Percentiles rank a stretch among this genome's conserved stretches.
These are phyloP conservation scores for Austroboletus festivus DNA, from an alignment of 768 basidiomycete genomes.

Conservation along the genomic window DNA sequence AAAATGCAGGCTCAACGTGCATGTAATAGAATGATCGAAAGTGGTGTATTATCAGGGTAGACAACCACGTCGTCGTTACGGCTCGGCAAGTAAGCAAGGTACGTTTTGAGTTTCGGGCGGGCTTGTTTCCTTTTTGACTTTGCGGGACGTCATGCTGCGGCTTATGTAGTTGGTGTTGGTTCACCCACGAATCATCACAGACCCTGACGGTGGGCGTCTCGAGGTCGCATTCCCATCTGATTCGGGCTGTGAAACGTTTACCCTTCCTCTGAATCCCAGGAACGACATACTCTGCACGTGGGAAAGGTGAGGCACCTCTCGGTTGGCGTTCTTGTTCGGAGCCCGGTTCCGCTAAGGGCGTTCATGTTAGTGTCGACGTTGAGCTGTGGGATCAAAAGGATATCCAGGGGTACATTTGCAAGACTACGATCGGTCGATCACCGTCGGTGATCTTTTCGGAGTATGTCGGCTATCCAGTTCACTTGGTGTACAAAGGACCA, in stretches of 20 bases:
- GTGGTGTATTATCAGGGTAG: conserved; percentile 66
- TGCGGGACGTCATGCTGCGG: conserved; percentile 1
- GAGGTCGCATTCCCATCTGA: conserved; percentile 58
- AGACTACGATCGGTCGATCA: conserved; percentile 39
- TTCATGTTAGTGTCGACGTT: conserved; percentile 46
- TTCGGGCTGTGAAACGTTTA: conserved; percentile 55
- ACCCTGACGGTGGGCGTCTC: conserved; percentile 48
- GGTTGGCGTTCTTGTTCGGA: background rate
- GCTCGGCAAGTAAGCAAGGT: conserved; percentile 66
- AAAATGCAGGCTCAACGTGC: background rate
- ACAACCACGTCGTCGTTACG: conserved; percentile 54
- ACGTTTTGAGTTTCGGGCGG: conserved; percentile 4
- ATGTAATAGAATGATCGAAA: conserved; percentile 69
- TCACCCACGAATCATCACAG: conserved; percentile 48
- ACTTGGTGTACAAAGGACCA: conserved; percentile 67
- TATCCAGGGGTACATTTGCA: conserved; percentile 69
- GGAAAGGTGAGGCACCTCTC: conserved; percentile 48
- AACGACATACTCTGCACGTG: conserved; percentile 48
- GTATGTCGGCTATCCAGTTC: conserved; percentile 59
- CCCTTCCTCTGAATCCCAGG: conserved; percentile 55
- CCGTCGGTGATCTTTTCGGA: conserved; percentile 56
- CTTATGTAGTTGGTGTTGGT: conserved; percentile 61
- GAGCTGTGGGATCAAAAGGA: conserved; percentile 43
- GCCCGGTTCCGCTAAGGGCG: conserved; percentile 1
- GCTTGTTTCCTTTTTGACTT: background rate